A percentile compares a stretch with the other conserved stretches of the same genome.
Evolutionary conservation across 495 filamentous ascomycete species (phyloP).

Genomic region (Pyronema domesticum): DNA sequence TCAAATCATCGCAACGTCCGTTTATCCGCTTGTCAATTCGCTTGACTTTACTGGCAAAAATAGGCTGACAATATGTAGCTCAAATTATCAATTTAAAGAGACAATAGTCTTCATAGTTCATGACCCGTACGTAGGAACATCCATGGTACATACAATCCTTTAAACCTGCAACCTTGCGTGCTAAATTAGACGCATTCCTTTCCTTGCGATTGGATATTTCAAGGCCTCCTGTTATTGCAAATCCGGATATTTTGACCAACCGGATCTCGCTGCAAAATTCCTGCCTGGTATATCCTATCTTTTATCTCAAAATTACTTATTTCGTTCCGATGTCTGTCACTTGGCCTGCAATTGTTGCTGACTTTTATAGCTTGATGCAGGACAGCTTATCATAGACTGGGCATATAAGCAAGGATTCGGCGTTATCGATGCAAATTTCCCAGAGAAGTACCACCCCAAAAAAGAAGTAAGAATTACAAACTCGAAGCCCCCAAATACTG

Average conservation of each 20-base stretch:
- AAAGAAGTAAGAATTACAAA: slow-evolving; percentile 30
- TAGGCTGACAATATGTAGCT: slow-evolving; percentile 2
- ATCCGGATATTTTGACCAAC: slow-evolving; percentile 49
- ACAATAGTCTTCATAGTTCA: slow-evolving; percentile 25
- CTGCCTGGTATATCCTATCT: slow-evolving; percentile 50
- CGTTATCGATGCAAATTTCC: slow-evolving; percentile 79
- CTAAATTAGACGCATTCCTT: slow-evolving; percentile 5
- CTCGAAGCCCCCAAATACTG: slow-evolving; percentile 25
- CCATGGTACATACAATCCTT: slow-evolving; percentile 15
- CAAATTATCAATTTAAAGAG: slow-evolving; percentile 17
- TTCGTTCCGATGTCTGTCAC: no score
- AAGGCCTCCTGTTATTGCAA: slow-evolving; percentile 53
- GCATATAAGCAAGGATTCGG: slow-evolving; percentile 51
- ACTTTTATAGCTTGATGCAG: slow-evolving; percentile 46
- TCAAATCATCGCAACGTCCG: slow-evolving; percentile 64
- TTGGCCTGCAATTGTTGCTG: not conserved
- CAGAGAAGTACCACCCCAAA: slow-evolving; percentile 42
- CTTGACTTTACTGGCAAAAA: slow-evolving; percentile 3
- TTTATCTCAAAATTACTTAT: not conserved
- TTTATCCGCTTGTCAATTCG: not conserved
- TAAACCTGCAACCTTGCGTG: not conserved
- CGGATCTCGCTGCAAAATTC: slow-evolving; percentile 64
- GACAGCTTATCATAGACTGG: slow-evolving; percentile 69
- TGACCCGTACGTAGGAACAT: slow-evolving; percentile 29
- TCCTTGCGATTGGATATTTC: not conserved